Evolutionary conservation across 1,139 yeast genomes (phyloP), one percentile per base, ranked within the genome.

Genomic region (Blastobotrys persicus): DNA sequence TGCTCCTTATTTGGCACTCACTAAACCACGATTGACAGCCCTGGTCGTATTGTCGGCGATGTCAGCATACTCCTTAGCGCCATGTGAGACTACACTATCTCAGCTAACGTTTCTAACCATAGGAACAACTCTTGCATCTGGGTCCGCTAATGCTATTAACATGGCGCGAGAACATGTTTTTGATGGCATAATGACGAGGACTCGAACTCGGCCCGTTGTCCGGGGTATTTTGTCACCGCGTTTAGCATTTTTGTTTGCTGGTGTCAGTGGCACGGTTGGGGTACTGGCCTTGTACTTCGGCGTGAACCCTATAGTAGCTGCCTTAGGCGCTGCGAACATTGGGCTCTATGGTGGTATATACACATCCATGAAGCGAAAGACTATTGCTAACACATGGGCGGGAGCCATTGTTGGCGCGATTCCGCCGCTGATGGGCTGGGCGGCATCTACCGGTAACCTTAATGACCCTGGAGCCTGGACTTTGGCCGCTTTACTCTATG

Each of bases 361-460:
- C 70, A 92, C 99, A 0, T 85, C 97, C 0, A 72, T 94, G 64
- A 92, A 92, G 64, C 77, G 99, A 49, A 80, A 76, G 55, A 83
- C 88, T 16, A 92, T 92, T 45, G 66, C 86, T 42, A 92, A 92
- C 67, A 92, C 99, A 0, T 92, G 99, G 99, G 94, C 92, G 1
- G 99, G 99, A 18, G 98, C 98, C 1, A 66, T 94, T 7, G 98
- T 94, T 2, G 99, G 99, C 2, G 98, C 98, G 0, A 86, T 92
- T 38, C 98, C 99, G 1, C 99, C 99, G 31, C 75, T 94, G 47
- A 92, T 92, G 99, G 99, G 99, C 1, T 92, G 98, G 98, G 96
- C 96, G 1, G 96, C 97, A 0, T 86, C 96, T 2, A 86, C 96
- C 2, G 81, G 71, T 31, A 80, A 95, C 1, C 71, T 92, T 45